Evolutionary conservation across 2,329 filamentous ascomycete species (phyloP).

Genomic region (Colletotrichum falcatum): DNA sequence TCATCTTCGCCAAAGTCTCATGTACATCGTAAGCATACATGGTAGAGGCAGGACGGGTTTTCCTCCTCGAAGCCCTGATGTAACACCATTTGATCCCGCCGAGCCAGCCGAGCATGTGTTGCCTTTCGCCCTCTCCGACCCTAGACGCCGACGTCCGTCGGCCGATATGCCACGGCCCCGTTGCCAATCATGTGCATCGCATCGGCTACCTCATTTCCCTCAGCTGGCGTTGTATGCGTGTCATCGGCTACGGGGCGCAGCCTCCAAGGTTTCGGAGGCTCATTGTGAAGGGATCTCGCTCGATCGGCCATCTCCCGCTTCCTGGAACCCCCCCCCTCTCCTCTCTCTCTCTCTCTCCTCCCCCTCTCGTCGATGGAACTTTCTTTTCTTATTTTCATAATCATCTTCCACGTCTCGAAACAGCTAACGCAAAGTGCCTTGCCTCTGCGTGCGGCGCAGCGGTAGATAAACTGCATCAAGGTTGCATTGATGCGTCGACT

Average conservation of each 20-base stretch:
- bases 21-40: neutral
- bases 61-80: constrained; percentile 7
- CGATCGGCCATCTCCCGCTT: too few relatives aligned
- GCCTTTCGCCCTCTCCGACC: constrained; percentile 1
- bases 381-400: too few relatives aligned
- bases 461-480: neutral
- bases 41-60: constrained; percentile 4
- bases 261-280: too few relatives aligned
- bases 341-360: too few relatives aligned
- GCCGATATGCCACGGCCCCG: constrained; percentile 30
- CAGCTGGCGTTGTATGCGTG: neutral
- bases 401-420: constrained; percentile 6
- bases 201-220: neutral
- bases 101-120: constrained; percentile 18
- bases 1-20: constrained; percentile 12
- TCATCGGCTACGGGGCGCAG: neutral
- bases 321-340: neutral
- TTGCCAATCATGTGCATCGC: constrained; percentile 19
- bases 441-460: neutral
- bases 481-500: neutral
- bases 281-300: too few relatives aligned
- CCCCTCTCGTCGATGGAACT: too few relatives aligned
- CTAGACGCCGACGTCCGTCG: constrained; percentile 3
- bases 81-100: too few relatives aligned
- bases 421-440: constrained; percentile 5